Conservation (phyloP, 192 early-diverging fungal species). For the Backusella circina region DNA sequence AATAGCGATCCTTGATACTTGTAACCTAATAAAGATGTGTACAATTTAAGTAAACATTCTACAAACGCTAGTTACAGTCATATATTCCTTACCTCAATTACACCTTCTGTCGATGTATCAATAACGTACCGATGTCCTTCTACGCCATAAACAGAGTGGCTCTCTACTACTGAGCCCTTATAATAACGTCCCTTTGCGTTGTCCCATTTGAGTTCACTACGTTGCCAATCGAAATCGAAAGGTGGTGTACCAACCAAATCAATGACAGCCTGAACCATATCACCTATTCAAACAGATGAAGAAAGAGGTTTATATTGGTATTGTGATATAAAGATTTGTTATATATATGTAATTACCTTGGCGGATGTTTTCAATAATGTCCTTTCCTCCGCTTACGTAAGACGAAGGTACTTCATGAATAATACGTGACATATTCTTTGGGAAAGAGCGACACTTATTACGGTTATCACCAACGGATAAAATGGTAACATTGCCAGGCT, state of each 20-base stretch:
- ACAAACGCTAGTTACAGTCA: neutral
- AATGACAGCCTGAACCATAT: slow-evolving; percentile 38
- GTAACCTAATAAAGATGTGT: slow-evolving; percentile 14
- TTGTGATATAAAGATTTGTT: neutral
- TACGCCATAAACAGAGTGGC: slow-evolving; percentile 33
- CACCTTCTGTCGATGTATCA: slow-evolving; percentile 38
- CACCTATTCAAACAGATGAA: slow-evolving; percentile 19
- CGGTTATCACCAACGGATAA: slow-evolving; percentile 39
- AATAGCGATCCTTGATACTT: slow-evolving; percentile 32
- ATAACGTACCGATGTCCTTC: slow-evolving; percentile 31
- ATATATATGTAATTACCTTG: slow-evolving; percentile 24
- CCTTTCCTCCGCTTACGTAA: slow-evolving; percentile 37
- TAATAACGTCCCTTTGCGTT: slow-evolving; percentile 21
- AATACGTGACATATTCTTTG: slow-evolving; percentile 31
- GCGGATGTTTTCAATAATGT: slow-evolving; percentile 39
- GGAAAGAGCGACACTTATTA: slow-evolving; percentile 38
- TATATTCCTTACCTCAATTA: slow-evolving; percentile 27
- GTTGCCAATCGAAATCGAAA: slow-evolving; percentile 43
- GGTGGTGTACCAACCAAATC: slow-evolving; percentile 45
- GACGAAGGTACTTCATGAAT: slow-evolving; percentile 40
- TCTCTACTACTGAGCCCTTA: slow-evolving; percentile 37
- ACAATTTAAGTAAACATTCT: neutral
- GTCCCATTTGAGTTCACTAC: slow-evolving; percentile 37
- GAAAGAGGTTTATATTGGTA: neutral
- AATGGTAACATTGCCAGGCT: slow-evolving; percentile 46